A percentile compares a stretch with the other conserved stretches of the same genome.
These are phyloP conservation scores for Picocystis sp. DNA, from an alignment of 163 green algal species.

Conservation along the genomic window DNA sequence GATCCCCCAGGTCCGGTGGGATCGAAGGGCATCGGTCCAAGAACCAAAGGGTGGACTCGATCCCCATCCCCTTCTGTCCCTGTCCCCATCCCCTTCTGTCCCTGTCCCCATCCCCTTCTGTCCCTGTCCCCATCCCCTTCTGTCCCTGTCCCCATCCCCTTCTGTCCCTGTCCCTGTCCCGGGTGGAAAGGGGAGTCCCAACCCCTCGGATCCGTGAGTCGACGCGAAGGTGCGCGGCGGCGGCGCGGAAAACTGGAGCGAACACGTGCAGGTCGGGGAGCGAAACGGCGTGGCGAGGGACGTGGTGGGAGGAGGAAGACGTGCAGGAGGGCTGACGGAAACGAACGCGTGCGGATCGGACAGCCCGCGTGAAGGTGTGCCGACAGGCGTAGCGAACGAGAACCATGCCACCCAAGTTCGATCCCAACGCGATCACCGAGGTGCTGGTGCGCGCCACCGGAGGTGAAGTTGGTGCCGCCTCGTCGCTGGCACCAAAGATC, in stretches of 20 bases:
- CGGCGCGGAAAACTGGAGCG: slow-evolving; percentile 2
- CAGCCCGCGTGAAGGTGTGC: not conserved
- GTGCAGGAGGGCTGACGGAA: not conserved
- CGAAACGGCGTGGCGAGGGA: not conserved
- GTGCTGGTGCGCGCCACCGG: slow-evolving; percentile 94
- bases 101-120: too few relatives aligned
- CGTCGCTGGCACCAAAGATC: slow-evolving; percentile 95
- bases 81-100: too few relatives aligned
- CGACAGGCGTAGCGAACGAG: slow-evolving; percentile 1
- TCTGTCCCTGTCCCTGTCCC: not conserved
- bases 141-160: not conserved
- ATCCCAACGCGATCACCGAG: slow-evolving; percentile 73
- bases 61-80: slow-evolving; percentile 5
- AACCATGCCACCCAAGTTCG: slow-evolving; percentile 92
- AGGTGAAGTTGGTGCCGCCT: slow-evolving; percentile 88
- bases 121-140: too few relatives aligned
- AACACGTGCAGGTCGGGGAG: not conserved
- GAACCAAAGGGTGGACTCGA: slow-evolving; percentile 12
- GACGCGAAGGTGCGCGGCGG: not conserved
- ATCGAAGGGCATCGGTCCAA: not conserved
- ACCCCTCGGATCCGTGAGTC: too few relatives aligned
- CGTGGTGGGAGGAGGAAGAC: not conserved
- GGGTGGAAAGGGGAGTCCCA: not conserved
- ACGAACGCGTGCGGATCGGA: not conserved
- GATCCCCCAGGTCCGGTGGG: not conserved